Conservation (phyloP, 306 rosid genomes). For the Myrica gale region DNA sequence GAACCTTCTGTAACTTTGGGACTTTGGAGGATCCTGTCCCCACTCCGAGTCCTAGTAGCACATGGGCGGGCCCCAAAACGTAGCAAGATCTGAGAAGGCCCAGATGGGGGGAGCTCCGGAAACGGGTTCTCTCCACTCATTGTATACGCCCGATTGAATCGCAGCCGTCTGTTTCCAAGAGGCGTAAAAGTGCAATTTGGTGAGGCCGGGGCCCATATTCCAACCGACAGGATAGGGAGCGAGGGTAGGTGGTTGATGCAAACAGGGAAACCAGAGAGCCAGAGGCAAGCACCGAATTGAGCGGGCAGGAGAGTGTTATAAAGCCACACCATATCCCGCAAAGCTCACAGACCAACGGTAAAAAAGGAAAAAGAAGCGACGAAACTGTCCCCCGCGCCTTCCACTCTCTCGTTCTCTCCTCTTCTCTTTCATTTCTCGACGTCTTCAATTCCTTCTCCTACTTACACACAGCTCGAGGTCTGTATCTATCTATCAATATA, state of each 20-base stretch:
- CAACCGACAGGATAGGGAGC: too few species aligned
- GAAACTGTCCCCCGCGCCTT: not conserved
- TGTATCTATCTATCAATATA: not conserved
- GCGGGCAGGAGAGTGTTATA: not conserved
- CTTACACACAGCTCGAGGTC: not conserved
- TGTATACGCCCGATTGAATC: not conserved
- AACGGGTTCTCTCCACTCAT: too few species aligned
- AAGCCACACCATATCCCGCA: not conserved
- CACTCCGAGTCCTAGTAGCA: not conserved
- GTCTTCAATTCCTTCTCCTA: not conserved
- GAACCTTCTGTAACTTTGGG: too few species aligned
- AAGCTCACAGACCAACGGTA: not conserved
- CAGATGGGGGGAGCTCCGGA: not conserved
- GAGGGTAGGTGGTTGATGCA: not conserved
- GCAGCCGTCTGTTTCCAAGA: not conserved
- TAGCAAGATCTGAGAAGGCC: not conserved
- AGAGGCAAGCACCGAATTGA: not conserved
- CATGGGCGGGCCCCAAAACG: not conserved
- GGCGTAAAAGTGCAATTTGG: not conserved
- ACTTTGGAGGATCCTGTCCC: not conserved
- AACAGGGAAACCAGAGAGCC: not conserved
- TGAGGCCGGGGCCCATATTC: not conserved
- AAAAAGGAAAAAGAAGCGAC: conserved; percentile 19
- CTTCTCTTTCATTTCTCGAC: not conserved
- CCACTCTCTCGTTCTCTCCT: not conserved